phyloP scores from a whole-genome alignment of 163 green algal species.

The Scenedesmus sp. region DNA sequence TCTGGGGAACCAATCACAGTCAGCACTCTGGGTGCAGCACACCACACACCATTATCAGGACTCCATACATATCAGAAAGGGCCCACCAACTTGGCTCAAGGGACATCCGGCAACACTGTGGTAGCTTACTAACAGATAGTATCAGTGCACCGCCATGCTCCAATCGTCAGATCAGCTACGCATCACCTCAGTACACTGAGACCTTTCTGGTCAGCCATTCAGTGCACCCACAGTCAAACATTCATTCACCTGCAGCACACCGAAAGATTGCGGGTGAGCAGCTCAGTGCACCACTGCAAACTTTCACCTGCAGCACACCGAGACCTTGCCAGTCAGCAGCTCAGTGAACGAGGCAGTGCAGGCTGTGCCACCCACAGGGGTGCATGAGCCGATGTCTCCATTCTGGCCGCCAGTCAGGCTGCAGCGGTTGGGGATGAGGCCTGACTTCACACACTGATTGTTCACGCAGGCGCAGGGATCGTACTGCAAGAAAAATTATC shows the following conservation, averaged over 20 bases:
- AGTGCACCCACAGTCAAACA: neutral
- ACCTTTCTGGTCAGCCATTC: neutral
- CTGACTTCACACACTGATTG: conserved; percentile 14
- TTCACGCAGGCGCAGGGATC: conserved; percentile 11
- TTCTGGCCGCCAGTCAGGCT: neutral
- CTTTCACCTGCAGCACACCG: conserved; percentile 6
- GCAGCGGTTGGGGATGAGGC: conserved; percentile 12
- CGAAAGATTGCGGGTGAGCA: neutral
- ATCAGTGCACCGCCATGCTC: too few species aligned
- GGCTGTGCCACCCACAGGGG: conserved; percentile 2
- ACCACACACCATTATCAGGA: too few species aligned
- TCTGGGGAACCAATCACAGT: too few species aligned
- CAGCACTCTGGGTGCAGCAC: too few species aligned
- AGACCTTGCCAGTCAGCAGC: neutral
- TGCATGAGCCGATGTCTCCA: neutral
- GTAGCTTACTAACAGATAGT: too few species aligned
- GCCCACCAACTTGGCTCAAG: too few species aligned
- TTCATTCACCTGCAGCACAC: too few species aligned
- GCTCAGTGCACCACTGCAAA: neutral
- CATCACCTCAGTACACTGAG: neutral
- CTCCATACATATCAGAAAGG: too few species aligned
- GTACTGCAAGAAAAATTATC: neutral
- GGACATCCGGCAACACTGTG: too few species aligned
- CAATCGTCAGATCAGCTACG: too few species aligned
- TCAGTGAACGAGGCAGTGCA: neutral